Conservation (phyloP, 352 stramenopile genomes). For the Elongisporangium anandrum region DNA sequence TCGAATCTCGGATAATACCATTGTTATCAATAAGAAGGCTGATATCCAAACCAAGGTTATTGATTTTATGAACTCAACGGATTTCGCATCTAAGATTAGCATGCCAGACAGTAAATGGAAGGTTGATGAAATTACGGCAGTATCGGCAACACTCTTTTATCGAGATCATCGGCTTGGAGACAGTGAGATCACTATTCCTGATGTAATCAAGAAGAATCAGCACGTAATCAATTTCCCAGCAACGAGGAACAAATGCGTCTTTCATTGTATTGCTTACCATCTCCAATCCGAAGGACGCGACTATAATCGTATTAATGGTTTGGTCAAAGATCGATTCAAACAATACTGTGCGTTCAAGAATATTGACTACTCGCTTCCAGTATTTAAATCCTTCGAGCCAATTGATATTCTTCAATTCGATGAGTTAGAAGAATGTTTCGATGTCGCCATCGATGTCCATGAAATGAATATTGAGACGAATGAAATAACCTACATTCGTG, state of each 20-base stretch:
- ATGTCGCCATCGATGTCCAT: constrained; percentile 9
- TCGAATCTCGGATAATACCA: neutral
- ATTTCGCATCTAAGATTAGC: neutral
- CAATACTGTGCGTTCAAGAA: neutral
- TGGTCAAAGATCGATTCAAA: neutral
- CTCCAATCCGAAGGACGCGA: neutral
- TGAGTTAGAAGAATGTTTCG: constrained; percentile 10
- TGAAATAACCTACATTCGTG: constrained; percentile 2
- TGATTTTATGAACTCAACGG: neutral
- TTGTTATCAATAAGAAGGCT: neutral
- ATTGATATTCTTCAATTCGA: constrained; percentile 13
- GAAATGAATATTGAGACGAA: neutral
- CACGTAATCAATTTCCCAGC: constrained; percentile 7
- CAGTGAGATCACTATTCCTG: neutral
- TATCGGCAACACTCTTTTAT: neutral
- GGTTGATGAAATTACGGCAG: neutral
- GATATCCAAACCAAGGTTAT: constrained; percentile 4
- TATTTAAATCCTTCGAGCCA: constrained; percentile 7
- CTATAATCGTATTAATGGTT: too few species aligned
- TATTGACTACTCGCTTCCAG: too few species aligned
- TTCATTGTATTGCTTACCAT: constrained; percentile 11
- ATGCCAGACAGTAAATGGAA: neutral
- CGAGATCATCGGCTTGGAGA: constrained; percentile 4
- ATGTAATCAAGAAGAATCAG: constrained; percentile 6
- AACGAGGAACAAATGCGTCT: constrained; percentile 10